Conservation (phyloP, 768 basidiomycete genomes). For the Lactarius deliciosus region DNA sequence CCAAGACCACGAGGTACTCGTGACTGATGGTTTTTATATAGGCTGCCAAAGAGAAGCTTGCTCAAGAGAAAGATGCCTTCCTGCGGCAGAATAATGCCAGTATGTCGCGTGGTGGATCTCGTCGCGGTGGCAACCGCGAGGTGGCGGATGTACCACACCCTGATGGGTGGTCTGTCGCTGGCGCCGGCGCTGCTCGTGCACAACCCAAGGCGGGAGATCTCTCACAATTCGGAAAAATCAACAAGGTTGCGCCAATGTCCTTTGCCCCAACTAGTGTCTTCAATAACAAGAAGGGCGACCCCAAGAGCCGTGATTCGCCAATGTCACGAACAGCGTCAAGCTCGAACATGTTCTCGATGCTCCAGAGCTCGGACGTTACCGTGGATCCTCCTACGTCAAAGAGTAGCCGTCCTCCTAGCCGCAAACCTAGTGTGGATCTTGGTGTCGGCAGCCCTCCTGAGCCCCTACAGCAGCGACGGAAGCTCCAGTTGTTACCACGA, state of each 20-base stretch:
- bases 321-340: conserved; percentile 77
- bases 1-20: neutral
- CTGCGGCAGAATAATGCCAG: conserved; percentile 58
- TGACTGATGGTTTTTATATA: conserved; percentile 34
- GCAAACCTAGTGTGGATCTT: conserved; percentile 53
- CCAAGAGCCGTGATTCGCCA: conserved; percentile 60
- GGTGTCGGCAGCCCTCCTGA: conserved; percentile 47
- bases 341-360: conserved; percentile 88
- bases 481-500: conserved; percentile 76
- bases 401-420: conserved; percentile 50
- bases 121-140: conserved; percentile 73
- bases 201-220: conserved; percentile 82
- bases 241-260: conserved; percentile 58
- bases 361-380: conserved; percentile 59
- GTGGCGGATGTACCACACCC: conserved; percentile 58
- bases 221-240: conserved; percentile 87
- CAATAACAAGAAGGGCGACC: conserved; percentile 60
- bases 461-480: conserved; percentile 57
- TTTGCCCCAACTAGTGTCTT: conserved; percentile 89
- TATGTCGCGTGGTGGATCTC: conserved; percentile 90
- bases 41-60: conserved; percentile 89
- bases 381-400: conserved; percentile 50
- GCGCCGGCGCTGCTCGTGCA: conserved; percentile 42
- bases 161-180: conserved; percentile 76
- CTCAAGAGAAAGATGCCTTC: conserved; percentile 69